Conservation (phyloP, 2,329 filamentous ascomycete genomes). For the Colletotrichum gigasporum region DNA sequence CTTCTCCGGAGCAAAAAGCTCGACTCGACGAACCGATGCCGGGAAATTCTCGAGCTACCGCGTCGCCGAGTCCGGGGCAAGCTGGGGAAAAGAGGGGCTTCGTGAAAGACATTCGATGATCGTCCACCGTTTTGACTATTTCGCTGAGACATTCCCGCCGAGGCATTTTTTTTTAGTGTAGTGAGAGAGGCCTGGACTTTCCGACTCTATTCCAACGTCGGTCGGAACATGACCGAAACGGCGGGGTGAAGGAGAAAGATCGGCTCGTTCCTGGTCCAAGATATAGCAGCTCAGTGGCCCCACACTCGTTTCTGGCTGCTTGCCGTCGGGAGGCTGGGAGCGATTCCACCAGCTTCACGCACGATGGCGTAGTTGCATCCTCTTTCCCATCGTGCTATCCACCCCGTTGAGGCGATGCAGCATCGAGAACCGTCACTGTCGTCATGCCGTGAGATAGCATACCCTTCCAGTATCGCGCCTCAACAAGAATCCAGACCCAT, state of each 20-base stretch:
- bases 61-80: background rate
- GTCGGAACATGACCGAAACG: constrained; percentile 7
- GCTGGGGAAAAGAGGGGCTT: background rate
- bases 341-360: too few species aligned
- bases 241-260: background rate
- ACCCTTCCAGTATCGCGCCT: too few species aligned
- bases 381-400: too few species aligned
- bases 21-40: background rate
- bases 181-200: background rate
- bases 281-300: too few species aligned
- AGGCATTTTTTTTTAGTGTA: background rate
- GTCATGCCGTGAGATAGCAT: too few species aligned
- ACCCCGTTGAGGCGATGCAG: too few species aligned
- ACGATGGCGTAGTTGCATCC: too few species aligned
- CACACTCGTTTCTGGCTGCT: too few species aligned
- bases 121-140: background rate
- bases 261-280: background rate
- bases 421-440: too few species aligned
- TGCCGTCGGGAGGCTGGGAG: too few species aligned
- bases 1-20: background rate
- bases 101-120: background rate
- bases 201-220: constrained; percentile 6
- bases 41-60: constrained; percentile 22
- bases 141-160: background rate
- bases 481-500: too few species aligned